Evolutionary conservation across 768 basidiomycete genomes (phyloP).

Genomic region (Mycena haematopus): DNA sequence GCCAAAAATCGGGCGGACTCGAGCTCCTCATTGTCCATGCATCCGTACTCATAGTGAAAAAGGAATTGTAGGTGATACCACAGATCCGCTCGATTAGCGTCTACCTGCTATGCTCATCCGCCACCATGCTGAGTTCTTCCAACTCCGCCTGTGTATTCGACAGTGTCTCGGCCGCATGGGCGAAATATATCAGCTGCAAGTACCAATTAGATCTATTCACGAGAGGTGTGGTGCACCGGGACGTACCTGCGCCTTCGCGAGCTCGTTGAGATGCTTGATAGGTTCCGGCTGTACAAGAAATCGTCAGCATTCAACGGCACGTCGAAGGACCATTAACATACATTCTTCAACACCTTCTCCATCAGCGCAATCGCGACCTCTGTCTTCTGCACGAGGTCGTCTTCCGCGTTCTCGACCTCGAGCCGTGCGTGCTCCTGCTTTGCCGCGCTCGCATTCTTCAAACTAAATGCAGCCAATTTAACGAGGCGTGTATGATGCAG

Average conservation of each 20-base stretch:
- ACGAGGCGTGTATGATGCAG: not conserved
- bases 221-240: not conserved
- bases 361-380: slow-evolving; percentile 96
- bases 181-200: slow-evolving; percentile 69
- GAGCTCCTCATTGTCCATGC: too few relatives aligned
- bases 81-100: not conserved
- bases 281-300: slow-evolving; percentile 83
- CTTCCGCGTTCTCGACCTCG: slow-evolving; percentile 92
- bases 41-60: too few relatives aligned
- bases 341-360: slow-evolving; percentile 98
- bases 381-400: slow-evolving; percentile 97
- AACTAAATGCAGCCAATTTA: slow-evolving; percentile 51
- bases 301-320: slow-evolving; percentile 1
- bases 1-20: too few relatives aligned
- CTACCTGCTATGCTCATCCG: slow-evolving; percentile 57
- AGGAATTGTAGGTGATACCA: too few relatives aligned
- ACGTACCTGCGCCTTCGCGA: slow-evolving; percentile 84
- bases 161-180: slow-evolving; percentile 80
- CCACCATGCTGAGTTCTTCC: slow-evolving; percentile 89
- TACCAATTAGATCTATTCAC: not conserved
- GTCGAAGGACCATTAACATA: slow-evolving; percentile 43
- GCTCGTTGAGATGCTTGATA: slow-evolving; percentile 89
- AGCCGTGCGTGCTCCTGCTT: slow-evolving; percentile 93
- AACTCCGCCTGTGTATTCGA: slow-evolving; percentile 87
- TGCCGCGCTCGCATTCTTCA: slow-evolving; percentile 76